Conservation (phyloP, 1,284 basidiomycete genomes). For the Tilletia horrida region DNA sequence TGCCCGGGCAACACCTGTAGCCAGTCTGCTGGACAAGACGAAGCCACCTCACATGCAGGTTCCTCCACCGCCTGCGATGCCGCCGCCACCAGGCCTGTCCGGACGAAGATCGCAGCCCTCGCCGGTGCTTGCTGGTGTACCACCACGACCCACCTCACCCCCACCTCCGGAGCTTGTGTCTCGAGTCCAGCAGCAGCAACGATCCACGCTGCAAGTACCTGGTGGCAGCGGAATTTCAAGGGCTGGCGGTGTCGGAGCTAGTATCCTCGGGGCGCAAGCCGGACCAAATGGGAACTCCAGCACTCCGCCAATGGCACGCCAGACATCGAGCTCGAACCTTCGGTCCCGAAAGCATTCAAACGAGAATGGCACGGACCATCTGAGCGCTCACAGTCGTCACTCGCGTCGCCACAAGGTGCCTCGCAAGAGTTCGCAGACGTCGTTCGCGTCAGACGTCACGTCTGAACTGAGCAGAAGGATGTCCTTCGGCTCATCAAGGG, state of each 20-base stretch:
- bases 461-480: conserved; percentile 40
- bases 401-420: conserved; percentile 10
- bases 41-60: conserved; percentile 43
- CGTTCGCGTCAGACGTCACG: conserved; percentile 46
- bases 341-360: conserved; percentile 35
- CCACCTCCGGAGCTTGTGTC: conserved; percentile 39
- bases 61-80: conserved; percentile 43
- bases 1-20: neutral
- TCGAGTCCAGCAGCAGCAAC: conserved; percentile 26
- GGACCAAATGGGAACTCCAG: no score
- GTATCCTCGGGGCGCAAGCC: no score
- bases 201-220: conserved; percentile 22
- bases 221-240: neutral
- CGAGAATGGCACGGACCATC: conserved; percentile 19
- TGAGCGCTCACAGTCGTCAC: neutral
- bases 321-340: neutral
- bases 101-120: conserved; percentile 22
- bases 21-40: conserved; percentile 35
- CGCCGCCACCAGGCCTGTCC: conserved; percentile 36
- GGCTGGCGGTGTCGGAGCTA: no score
- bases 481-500: conserved; percentile 37
- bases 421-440: conserved; percentile 24
- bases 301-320: no score
- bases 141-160: conserved; percentile 39
- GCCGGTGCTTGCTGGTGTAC: conserved; percentile 20